A percentile compares a stretch with the other conserved stretches of the same genome.
Evolutionary conservation across 805 yeast species (phyloP).

Genomic region (Candida chilensis): DNA sequence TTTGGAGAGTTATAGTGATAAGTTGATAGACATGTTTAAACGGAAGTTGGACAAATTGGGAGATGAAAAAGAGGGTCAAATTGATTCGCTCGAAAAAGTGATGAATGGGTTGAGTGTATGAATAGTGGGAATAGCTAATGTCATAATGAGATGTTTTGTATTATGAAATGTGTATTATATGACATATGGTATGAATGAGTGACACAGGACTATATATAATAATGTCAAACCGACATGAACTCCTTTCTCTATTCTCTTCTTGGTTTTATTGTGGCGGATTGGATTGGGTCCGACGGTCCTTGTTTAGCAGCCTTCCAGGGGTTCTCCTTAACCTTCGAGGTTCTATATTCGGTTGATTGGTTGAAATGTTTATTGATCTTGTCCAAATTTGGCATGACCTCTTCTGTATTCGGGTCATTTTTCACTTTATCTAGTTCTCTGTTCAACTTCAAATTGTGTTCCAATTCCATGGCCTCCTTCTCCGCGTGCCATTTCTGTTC

Average conservation of each 20-base stretch:
- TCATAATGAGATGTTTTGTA: no score
- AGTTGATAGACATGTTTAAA: slow-evolving; percentile 18
- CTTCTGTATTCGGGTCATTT: not conserved
- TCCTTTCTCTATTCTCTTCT: slow-evolving; percentile 8
- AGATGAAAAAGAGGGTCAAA: slow-evolving; percentile 2
- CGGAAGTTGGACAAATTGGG: slow-evolving; percentile 9
- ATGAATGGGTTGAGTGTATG: no score
- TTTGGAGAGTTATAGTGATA: slow-evolving; percentile 27
- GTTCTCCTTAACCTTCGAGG: slow-evolving; percentile 1
- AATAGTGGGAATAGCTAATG: not conserved
- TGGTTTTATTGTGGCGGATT: slow-evolving; percentile 22
- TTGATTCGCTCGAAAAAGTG: slow-evolving; percentile 1
- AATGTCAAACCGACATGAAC: not conserved
- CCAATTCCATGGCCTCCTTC: slow-evolving; percentile 7
- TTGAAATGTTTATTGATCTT: no score
- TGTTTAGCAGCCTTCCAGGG: not conserved
- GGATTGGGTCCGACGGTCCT: slow-evolving; percentile 16
- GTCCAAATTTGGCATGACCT: no score
- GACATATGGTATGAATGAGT: no score
- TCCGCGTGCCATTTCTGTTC: slow-evolving; percentile 27
- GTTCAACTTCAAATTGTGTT: slow-evolving; percentile 6
- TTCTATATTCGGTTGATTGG: no score
- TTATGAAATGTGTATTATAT: no score
- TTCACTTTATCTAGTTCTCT: slow-evolving; percentile 3
- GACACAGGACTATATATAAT: no score